phyloP scores from a whole-genome alignment of 495 filamentous ascomycete genomes.

The Penicillium turbatum region DNA sequence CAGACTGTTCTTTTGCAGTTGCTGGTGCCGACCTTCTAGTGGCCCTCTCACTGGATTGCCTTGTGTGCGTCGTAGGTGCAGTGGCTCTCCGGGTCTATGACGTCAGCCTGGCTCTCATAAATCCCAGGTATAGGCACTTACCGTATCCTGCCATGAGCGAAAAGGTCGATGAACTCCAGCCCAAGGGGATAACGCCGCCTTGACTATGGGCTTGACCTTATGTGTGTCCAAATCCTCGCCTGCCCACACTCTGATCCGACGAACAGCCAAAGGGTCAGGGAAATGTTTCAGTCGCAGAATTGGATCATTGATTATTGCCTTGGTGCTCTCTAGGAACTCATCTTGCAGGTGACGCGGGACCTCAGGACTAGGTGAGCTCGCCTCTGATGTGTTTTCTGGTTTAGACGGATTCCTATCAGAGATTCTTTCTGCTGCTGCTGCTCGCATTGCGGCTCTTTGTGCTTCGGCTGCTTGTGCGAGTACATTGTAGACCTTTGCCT shows the following conservation, averaged over 20 bases:
- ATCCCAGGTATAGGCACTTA: not conserved
- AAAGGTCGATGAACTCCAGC: constrained; percentile 3
- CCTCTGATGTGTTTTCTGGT: not conserved
- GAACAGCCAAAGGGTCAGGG: constrained; percentile 1
- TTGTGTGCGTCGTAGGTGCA: not conserved
- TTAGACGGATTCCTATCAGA: not conserved
- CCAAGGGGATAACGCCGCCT: not conserved
- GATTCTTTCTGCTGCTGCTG: not conserved
- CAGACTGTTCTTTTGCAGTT: not conserved
- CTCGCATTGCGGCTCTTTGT: not conserved
- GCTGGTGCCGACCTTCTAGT: not conserved
- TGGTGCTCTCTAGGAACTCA: not conserved
- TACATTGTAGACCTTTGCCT: not conserved
- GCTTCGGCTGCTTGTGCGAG: not conserved
- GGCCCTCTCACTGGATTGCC: not conserved
- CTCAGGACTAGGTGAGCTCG: not conserved
- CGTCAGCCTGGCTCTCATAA: not conserved
- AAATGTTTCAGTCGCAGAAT: not conserved
- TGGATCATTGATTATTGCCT: not conserved
- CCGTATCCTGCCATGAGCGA: not conserved
- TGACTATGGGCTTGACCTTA: not conserved
- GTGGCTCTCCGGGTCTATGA: not conserved
- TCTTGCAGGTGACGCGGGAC: not conserved
- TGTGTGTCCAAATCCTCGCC: not conserved
- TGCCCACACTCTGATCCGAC: not conserved